A percentile compares a stretch with the other conserved stretches of the same genome.
phyloP scores from a whole-genome alignment of 75 land plant species.

The Pinus albicaulis region DNA sequence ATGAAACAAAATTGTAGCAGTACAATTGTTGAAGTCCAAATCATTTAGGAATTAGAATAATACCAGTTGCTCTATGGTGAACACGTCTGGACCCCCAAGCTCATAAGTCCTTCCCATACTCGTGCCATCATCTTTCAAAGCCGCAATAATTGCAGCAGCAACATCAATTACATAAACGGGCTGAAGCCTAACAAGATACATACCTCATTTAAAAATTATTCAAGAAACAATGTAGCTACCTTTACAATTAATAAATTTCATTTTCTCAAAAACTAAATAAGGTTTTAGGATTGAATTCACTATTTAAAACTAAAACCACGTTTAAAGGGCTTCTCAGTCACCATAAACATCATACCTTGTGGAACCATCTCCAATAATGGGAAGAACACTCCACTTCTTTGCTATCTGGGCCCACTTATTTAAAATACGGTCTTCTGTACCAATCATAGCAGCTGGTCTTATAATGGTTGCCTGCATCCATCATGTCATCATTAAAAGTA shows the following conservation, averaged over 20 bases:
- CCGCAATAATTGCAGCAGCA: too few species aligned
- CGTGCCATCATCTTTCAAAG: too few species aligned
- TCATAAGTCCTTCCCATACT: conserved; percentile 93
- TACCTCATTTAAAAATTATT: too few species aligned
- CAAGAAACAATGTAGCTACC: too few species aligned
- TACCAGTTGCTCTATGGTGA: conserved; percentile 84
- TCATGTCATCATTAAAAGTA: neutral
- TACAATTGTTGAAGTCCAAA: neutral
- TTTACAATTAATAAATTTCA: conserved; percentile 1
- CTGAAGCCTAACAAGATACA: too few species aligned
- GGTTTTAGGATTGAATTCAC: neutral
- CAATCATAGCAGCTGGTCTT: conserved; percentile 80
- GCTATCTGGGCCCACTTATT: conserved; percentile 85
- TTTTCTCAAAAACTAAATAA: neutral
- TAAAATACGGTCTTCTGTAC: conserved; percentile 88
- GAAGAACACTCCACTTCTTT: conserved; percentile 73
- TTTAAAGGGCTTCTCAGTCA: neutral
- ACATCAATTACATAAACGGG: too few species aligned
- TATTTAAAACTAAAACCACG: too few species aligned
- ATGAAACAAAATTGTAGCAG: too few species aligned
- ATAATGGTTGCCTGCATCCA: conserved; percentile 81
- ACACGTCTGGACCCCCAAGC: conserved; percentile 93
- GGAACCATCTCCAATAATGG: conserved; percentile 81
- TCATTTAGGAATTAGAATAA: conserved; percentile 4
- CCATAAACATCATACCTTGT: conserved; percentile 53